phyloP scores from a whole-genome alignment of 176 grass and related monocot genomes.

The Elymus sibiricus region DNA sequence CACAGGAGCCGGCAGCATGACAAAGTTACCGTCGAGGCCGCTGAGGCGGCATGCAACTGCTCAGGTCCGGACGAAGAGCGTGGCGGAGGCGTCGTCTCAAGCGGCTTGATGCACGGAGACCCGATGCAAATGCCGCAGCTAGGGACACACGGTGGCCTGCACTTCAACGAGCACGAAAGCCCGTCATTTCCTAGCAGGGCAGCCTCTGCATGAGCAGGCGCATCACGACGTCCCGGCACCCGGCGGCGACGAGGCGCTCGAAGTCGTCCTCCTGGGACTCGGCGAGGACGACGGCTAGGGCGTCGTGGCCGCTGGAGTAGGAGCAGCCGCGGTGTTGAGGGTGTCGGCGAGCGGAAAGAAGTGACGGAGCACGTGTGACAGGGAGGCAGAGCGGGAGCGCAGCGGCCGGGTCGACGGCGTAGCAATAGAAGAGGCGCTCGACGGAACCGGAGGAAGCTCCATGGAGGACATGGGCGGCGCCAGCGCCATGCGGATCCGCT shows the following conservation, averaged over 20 bases:
- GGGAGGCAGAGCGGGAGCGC: slow-evolving; percentile 33
- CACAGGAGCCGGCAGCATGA: neutral
- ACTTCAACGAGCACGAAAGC: neutral
- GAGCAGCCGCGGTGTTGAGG: neutral
- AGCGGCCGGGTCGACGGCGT: neutral
- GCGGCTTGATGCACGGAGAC: neutral
- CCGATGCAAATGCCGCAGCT: neutral
- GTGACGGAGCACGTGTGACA: slow-evolving; percentile 32
- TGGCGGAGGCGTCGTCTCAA: slow-evolving; percentile 1
- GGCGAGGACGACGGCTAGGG: neutral
- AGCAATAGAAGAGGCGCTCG: slow-evolving; percentile 29
- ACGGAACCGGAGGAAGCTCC: slow-evolving; percentile 21
- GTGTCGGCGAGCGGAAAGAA: slow-evolving; percentile 49
- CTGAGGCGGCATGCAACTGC: slow-evolving; percentile 14
- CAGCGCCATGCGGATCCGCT: neutral
- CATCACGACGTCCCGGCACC: neutral
- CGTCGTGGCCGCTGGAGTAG: neutral
- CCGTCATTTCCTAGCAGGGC: neutral
- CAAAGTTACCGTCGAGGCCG: neutral
- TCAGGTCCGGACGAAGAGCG: slow-evolving; percentile 51
- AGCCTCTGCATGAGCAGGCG: neutral
- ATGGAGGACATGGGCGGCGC: neutral
- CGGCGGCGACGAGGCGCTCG: neutral
- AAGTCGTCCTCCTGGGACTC: neutral
- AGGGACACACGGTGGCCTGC: neutral